Conservation (phyloP, 768 basidiomycete species). For the Panaeolus papilionaceus region DNA sequence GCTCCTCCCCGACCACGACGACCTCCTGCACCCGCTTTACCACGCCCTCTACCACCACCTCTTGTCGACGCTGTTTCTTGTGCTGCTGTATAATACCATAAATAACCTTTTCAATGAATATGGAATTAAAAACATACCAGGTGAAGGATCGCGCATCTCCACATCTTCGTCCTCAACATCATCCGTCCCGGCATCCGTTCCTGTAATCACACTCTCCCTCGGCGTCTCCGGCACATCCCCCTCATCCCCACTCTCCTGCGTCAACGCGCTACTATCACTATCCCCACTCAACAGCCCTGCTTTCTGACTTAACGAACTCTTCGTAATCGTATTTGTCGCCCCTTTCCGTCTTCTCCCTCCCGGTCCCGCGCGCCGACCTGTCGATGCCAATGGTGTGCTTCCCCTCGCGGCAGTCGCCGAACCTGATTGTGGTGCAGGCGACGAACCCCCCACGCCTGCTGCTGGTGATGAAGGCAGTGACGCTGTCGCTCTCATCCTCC, state of each 20-base stretch:
- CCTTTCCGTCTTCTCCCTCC: slow-evolving; percentile 11
- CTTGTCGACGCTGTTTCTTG: slow-evolving; percentile 32
- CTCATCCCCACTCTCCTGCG: slow-evolving; percentile 84
- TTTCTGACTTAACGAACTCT: slow-evolving; percentile 39
- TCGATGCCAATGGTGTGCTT: slow-evolving; percentile 16
- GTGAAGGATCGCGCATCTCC: slow-evolving; percentile 64
- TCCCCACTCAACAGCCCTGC: slow-evolving; percentile 82
- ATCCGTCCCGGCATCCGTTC: slow-evolving; percentile 75
- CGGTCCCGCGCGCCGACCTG: background rate
- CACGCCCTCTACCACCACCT: slow-evolving; percentile 16
- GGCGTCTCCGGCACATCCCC: slow-evolving; percentile 57
- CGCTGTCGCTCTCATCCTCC: slow-evolving; percentile 68
- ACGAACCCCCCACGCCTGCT: slow-evolving; percentile 12
- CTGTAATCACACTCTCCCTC: slow-evolving; percentile 70
- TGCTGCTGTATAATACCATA: slow-evolving; percentile 33
- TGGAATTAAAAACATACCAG: slow-evolving; percentile 47
- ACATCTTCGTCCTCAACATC: slow-evolving; percentile 71
- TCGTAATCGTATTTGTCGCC: slow-evolving; percentile 40
- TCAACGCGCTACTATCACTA: slow-evolving; percentile 85
- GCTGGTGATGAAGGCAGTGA: slow-evolving; percentile 70
- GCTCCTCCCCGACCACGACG: slow-evolving; percentile 16
- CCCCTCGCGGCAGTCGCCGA: background rate
- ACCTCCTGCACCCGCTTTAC: slow-evolving; percentile 1
- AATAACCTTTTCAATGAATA: background rate
- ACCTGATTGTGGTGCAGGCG: slow-evolving; percentile 22